Percentiles rank a stretch among this genome's conserved stretches.
Conservation (phyloP, 1,284 basidiomycete species). For the Tremellales sp. region DNA sequence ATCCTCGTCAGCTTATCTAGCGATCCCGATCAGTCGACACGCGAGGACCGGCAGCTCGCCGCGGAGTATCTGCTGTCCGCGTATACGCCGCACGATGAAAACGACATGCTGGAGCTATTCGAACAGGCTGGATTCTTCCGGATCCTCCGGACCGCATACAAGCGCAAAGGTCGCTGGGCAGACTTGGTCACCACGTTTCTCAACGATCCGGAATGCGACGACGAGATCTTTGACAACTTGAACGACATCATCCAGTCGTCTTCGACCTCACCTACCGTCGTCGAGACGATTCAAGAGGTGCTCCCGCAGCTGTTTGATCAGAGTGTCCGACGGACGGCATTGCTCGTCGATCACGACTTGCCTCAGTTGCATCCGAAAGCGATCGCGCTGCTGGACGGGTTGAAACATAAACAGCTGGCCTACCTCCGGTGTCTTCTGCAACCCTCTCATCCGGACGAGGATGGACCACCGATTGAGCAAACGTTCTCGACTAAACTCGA, state of each 20-base stretch:
- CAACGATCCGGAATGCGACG: slow-evolving; percentile 65
- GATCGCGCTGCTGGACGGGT: slow-evolving; percentile 19
- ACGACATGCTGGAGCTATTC: slow-evolving; percentile 66
- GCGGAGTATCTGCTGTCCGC: slow-evolving; percentile 91
- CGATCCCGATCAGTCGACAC: slow-evolving; percentile 67
- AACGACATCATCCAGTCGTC: slow-evolving; percentile 55
- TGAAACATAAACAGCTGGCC: slow-evolving; percentile 60
- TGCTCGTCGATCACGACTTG: slow-evolving; percentile 66
- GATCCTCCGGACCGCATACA: slow-evolving; percentile 77
- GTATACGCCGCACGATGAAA: slow-evolving; percentile 76
- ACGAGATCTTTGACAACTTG: slow-evolving; percentile 61
- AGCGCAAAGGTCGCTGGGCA: slow-evolving; percentile 71
- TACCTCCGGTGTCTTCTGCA: slow-evolving; percentile 77
- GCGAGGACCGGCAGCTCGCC: slow-evolving; percentile 91
- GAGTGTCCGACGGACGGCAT: slow-evolving; percentile 64
- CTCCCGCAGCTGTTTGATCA: slow-evolving; percentile 63
- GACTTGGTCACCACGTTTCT: slow-evolving; percentile 68
- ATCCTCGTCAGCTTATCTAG: slow-evolving; percentile 74
- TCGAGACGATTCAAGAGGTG: slow-evolving; percentile 55
- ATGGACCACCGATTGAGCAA: slow-evolving; percentile 6
- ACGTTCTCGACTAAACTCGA: slow-evolving; percentile 53
- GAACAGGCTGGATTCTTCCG: slow-evolving; percentile 83
- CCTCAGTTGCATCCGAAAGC: slow-evolving; percentile 61
- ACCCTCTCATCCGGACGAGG: slow-evolving; percentile 51
- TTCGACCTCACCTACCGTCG: slow-evolving; percentile 56